Evolutionary conservation across 1,284 basidiomycete genomes (phyloP), one percentile per base, ranked within the genome.

Genomic region (Ustilago bromivora): DNA sequence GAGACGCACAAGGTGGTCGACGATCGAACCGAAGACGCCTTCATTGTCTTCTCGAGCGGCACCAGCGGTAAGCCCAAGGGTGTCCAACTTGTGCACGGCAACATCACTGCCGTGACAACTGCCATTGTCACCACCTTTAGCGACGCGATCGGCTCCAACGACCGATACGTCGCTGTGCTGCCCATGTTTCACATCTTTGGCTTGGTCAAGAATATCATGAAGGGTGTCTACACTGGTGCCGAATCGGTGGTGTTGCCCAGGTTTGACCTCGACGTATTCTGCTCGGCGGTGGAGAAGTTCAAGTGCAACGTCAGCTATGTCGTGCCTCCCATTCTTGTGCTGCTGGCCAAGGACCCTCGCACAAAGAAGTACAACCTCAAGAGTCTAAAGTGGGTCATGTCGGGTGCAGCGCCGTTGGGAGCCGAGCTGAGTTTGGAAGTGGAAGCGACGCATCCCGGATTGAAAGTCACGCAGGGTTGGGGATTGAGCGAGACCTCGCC

Each of bases 271-370:
- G 88, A 89, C 10, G 87, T 89, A 34, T 94, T 94, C 78, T 92
- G 92, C 83, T 88, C 88, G 36, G 88, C 89, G 60, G 89, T 93
- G 52, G 89, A 91, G 75, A 88, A 89, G 74, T 93, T 93, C 87
- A 89, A 88, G 60, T 89, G 91, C 60, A 92, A 92, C 0, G 86
- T 87, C 43, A 83, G 89, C 0, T 87, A 94, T 8, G 89, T 96
- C 49, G 95, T 96, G 0, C 95, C 95, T 0, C 95, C 95, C 0
- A 91, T 97, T 54, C 88, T 95, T 5, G 91, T 96, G 7, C 88
- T 90, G 1, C 88, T 95, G 31, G 88, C 91, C 1, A 90, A 93
- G 90, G 90, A 92, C 84, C 91, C 92, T 88, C 91, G 90, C n/a
- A 89, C 92, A 1, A 89, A 90, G 54, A 89, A 92, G 84, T 92